phyloP scores from a whole-genome alignment of 2,329 filamentous ascomycete genomes.

The Colletotrichum salicis region DNA sequence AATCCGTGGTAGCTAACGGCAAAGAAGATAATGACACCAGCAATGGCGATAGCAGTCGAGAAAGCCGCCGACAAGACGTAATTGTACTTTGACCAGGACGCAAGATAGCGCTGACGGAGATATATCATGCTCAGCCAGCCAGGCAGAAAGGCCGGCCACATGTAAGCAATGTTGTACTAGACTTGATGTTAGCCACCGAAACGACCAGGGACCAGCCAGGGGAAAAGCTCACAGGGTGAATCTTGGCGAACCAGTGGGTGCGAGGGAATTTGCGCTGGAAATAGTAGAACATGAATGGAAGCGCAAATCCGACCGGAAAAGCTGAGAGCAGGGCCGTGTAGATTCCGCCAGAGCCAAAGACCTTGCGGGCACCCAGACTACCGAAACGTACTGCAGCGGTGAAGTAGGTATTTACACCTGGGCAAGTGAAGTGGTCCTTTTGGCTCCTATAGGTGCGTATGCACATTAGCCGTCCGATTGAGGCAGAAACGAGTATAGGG shows the following conservation, averaged over 20 bases:
- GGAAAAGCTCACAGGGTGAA: conserved; percentile 46
- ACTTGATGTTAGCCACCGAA: background rate
- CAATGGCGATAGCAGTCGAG: conserved; percentile 44
- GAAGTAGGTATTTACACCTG: conserved; percentile 47
- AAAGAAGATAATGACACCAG: conserved; percentile 46
- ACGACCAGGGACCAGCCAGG: no score
- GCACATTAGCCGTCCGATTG: background rate
- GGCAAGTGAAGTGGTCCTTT: conserved; percentile 43
- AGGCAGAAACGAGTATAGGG: background rate
- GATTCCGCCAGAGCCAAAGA: conserved; percentile 49
- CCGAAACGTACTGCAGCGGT: conserved; percentile 54
- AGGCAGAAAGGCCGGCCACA: conserved; percentile 56
- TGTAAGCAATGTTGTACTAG: conserved; percentile 53
- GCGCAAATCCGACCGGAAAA: conserved; percentile 48
- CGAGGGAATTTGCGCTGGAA: conserved; percentile 47
- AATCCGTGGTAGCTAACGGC: conserved; percentile 41
- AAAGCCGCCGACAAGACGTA: conserved; percentile 47
- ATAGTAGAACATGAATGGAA: conserved; percentile 47
- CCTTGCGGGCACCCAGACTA: conserved; percentile 50
- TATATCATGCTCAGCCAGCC: conserved; percentile 55
- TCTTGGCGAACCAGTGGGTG: conserved; percentile 47
- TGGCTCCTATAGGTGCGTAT: conserved; percentile 20
- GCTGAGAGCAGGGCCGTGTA: conserved; percentile 49
- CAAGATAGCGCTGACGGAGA: conserved; percentile 49
- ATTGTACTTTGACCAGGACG: conserved; percentile 52